Conservation (phyloP, 306 rosid species). For the Casuarina cunninghamiana region DNA sequence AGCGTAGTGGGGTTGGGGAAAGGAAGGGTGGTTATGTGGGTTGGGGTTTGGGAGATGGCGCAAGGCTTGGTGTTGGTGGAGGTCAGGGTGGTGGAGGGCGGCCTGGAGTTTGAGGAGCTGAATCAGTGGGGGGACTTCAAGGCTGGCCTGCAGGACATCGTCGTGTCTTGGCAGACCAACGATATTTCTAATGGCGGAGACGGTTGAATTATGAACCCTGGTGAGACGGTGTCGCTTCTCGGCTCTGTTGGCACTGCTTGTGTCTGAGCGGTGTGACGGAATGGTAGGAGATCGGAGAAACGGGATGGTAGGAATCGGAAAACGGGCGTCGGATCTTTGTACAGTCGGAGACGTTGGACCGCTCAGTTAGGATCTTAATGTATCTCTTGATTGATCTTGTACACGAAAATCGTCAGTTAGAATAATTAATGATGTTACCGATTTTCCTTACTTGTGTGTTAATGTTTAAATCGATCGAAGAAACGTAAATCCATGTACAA, state of each 20-base stretch:
- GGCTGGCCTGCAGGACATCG: conserved; percentile 50
- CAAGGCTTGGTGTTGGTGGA: conserved; percentile 49
- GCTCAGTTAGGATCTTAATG: not conserved
- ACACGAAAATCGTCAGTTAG: not conserved
- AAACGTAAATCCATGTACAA: not conserved
- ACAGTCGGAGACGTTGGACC: not conserved
- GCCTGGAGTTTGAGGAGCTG: conserved; percentile 50
- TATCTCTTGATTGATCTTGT: not conserved
- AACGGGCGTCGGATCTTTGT: not conserved
- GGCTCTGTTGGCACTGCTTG: not conserved
- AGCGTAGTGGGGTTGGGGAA: conserved; percentile 60
- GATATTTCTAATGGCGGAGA: not conserved
- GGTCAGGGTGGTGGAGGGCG: conserved; percentile 58
- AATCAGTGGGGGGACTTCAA: conserved; percentile 55
- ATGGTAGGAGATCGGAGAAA: not conserved
- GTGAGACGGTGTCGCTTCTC: no score
- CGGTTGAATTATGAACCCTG: not conserved
- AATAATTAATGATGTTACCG: not conserved
- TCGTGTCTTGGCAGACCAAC: conserved; percentile 54
- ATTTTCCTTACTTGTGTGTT: not conserved
- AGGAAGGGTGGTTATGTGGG: conserved; percentile 52
- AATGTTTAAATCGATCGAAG: not conserved
- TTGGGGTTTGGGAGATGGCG: conserved; percentile 57
- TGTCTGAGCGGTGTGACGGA: not conserved
- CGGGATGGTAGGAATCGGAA: no score